phyloP scores from a whole-genome alignment of 371 early-diverging fungal species.

The Apophysomyces elegans region DNA sequence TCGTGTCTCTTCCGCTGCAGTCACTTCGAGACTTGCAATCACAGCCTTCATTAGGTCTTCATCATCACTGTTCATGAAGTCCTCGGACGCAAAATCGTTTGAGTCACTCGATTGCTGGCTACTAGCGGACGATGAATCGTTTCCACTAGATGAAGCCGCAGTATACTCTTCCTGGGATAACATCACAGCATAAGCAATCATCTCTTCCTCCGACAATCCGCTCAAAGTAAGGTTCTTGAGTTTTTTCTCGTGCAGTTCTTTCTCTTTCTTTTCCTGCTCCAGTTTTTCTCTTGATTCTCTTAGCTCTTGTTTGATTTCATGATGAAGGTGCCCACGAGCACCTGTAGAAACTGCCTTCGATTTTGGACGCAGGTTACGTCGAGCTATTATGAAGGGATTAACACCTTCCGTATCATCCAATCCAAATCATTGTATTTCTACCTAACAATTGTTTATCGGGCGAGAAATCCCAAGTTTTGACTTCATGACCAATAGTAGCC shows the following conservation, averaged over 20 bases:
- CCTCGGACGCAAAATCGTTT: constrained; percentile 8
- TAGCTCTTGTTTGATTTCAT: constrained; percentile 48
- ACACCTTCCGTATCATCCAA: too few species aligned
- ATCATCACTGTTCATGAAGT: constrained; percentile 36
- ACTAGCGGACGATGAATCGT: not conserved
- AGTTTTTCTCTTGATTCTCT: constrained; percentile 40
- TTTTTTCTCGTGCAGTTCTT: constrained; percentile 27
- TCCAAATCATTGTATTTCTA: constrained; percentile 1
- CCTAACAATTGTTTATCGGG: constrained; percentile 38
- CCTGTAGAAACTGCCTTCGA: constrained; percentile 15
- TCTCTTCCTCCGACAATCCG: constrained; percentile 52
- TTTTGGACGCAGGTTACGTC: constrained; percentile 32
- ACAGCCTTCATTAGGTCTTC: constrained; percentile 49
- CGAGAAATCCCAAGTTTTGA: constrained; percentile 57
- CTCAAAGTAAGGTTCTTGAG: constrained; percentile 41
- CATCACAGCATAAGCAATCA: constrained; percentile 56
- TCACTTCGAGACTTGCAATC: constrained; percentile 43
- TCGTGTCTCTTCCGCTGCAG: constrained; percentile 10
- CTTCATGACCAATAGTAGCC: constrained; percentile 47
- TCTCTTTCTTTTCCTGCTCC: constrained; percentile 36
- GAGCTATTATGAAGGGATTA: constrained; percentile 4
- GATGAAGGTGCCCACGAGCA: constrained; percentile 29
- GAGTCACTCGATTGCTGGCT: constrained; percentile 2
- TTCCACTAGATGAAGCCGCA: not conserved
- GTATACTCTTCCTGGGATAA: constrained; percentile 38